Evolutionary conservation across 192 early-diverging fungal genomes (phyloP), one percentile per base, ranked within the genome.

Genomic region (Allomyces arbusculus): DNA sequence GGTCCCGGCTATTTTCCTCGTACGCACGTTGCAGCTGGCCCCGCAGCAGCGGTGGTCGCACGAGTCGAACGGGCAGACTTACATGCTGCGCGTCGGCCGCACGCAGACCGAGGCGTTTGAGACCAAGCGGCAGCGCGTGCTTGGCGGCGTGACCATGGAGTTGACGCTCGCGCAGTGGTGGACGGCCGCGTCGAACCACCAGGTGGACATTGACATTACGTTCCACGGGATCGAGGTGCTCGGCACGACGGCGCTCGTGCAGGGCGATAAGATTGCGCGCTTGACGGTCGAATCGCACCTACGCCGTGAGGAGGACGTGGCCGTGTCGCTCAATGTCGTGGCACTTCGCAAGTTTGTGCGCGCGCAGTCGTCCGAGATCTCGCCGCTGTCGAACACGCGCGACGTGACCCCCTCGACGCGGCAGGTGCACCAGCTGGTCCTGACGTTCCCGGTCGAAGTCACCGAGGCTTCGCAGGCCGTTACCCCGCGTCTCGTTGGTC

Each of bases 151-250:
- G 6, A 90, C 87, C 23, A 71, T 94, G 26, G 93, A 98, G 73
- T 77, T 90, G 33, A 73, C 85, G 66, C 64, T 96, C 44, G 90
- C 90, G 3, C 91, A 92, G 71, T 94, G 89, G 74, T 99, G 95
- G 92, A 87, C 83, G 61, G 80, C 82, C 66, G 74, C 86, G 25
- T 91, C 82, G 26, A 69, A 75, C 14, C 86, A 91, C 67, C 71
- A 73, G 24, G 72, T 94, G 11, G 81, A 83, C 25, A 70, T 92
- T 12, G 77, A 82, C 20, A 55, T 95, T 14, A 78, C 78, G n/a
- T 94, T 97, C 74, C 85, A 86, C 68, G 91, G 91, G 22, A 78
- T 94, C 50, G 74, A 79, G 62, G 40, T 86, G 65, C 77, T 20
- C 70, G 75, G 24, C 69, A 73, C 4, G 69, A 69, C 23, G 70